phyloP scores from a whole-genome alignment of 345 rosid genomes.

The Conringia planisiliqua region DNA sequence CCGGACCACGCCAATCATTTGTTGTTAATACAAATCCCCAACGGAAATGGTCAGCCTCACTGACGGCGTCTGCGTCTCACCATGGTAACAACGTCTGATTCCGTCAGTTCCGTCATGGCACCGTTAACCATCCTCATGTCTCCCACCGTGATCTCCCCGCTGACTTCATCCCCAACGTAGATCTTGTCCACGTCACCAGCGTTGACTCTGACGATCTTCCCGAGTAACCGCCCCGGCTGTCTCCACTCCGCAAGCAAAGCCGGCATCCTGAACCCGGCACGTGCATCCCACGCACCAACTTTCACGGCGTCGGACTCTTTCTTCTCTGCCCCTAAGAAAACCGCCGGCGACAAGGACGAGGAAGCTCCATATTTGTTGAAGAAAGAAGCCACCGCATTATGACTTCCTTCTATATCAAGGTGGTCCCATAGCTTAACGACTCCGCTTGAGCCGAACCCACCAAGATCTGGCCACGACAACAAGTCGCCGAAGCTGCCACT shows the following conservation, averaged over 20 bases:
- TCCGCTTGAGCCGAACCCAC: conserved; percentile 16
- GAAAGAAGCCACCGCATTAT: conserved; percentile 42
- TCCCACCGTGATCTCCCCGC: conserved; percentile 41
- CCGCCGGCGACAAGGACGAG: conserved; percentile 38
- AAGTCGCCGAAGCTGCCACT: conserved; percentile 46
- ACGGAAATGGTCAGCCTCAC: not conserved
- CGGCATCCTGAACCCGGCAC: conserved; percentile 42
- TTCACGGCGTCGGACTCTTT: conserved; percentile 26
- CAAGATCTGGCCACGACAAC: conserved; percentile 17
- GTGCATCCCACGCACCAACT: conserved; percentile 63
- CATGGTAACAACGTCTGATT: conserved; percentile 38
- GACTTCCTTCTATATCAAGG: conserved; percentile 36
- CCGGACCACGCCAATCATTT: not conserved
- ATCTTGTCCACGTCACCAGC: conserved; percentile 41
- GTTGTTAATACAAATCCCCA: not conserved
- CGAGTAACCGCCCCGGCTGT: conserved; percentile 29
- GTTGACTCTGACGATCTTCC: conserved; percentile 33
- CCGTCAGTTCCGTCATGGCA: conserved; percentile 45
- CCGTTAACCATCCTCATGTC: conserved; percentile 55
- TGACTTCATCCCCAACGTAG: conserved; percentile 46
- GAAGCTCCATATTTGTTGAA: conserved; percentile 21
- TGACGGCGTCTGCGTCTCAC: conserved; percentile 60
- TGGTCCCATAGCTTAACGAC: conserved; percentile 32
- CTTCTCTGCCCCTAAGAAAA: conserved; percentile 39
- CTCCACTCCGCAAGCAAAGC: conserved; percentile 61